These are phyloP conservation scores for Tolypocladium tropicale DNA, from an alignment of 2,329 filamentous ascomycete genomes.

Conservation along the genomic window DNA sequence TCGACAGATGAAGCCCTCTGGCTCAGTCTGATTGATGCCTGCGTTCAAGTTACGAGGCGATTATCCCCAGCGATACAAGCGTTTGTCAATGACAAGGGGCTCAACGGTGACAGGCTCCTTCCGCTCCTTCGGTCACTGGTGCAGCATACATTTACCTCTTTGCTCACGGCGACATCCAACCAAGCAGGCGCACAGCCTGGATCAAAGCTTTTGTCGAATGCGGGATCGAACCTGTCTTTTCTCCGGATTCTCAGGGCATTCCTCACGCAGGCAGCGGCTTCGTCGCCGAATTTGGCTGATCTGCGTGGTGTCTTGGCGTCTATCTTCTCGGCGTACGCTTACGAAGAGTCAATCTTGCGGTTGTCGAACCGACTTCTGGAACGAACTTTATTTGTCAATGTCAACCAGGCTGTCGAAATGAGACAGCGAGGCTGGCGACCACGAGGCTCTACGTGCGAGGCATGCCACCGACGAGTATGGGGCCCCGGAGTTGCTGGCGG, in stretches of 20 bases:
- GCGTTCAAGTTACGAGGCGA: conserved; percentile 53
- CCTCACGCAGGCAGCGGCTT: conserved; percentile 67
- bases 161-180: conserved; percentile 65
- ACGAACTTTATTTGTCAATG: conserved; percentile 77
- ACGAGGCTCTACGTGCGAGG: conserved; percentile 76
- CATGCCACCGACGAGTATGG: conserved; percentile 75
- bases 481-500: conserved; percentile 68
- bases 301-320: conserved; percentile 75
- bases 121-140: conserved; percentile 66
- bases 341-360: conserved; percentile 80
- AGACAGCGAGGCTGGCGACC: conserved; percentile 85
- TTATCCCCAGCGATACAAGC: conserved; percentile 45
- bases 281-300: conserved; percentile 79
- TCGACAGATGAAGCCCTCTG: conserved; percentile 46
- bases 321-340: conserved; percentile 91
- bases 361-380: conserved; percentile 82
- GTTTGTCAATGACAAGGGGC: conserved; percentile 14
- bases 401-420: conserved; percentile 62
- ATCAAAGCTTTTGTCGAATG: conserved; percentile 24
- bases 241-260: conserved; percentile 83
- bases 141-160: conserved; percentile 81
- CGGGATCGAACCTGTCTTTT: conserved; percentile 61
- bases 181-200: conserved; percentile 22
- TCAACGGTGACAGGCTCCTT: conserved; percentile 53
- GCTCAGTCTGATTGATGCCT: conserved; percentile 50